Evolutionary conservation across 306 rosid species (phyloP).

Genomic region (Cucurbita ficifolia): DNA sequence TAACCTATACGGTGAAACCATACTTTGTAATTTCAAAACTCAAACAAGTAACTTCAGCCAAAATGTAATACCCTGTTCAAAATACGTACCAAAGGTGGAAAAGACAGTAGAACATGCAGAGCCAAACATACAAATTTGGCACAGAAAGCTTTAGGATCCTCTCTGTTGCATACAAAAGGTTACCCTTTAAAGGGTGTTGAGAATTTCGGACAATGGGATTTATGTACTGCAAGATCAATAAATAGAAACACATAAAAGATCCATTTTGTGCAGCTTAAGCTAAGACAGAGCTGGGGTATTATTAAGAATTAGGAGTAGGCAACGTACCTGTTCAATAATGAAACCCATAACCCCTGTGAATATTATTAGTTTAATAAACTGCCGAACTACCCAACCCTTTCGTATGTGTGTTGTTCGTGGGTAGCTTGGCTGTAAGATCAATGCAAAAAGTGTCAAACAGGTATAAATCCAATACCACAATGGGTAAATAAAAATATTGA

Average conservation of each 20-base stretch:
- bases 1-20: slow-evolving; percentile 50
- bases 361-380: slow-evolving; percentile 67
- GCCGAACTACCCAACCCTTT: slow-evolving; percentile 87
- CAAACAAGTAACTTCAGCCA: neutral
- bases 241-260: neutral
- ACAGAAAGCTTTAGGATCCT: slow-evolving; percentile 95
- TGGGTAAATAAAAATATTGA: neutral
- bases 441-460: slow-evolving; percentile 5
- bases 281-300: neutral
- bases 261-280: neutral
- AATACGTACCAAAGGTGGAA: slow-evolving; percentile 83
- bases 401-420: slow-evolving; percentile 67
- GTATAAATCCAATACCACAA: neutral
- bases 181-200: slow-evolving; percentile 87
- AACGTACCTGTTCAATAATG: slow-evolving; percentile 81
- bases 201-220: slow-evolving; percentile 87
- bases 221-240: slow-evolving; percentile 62
- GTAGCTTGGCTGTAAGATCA: slow-evolving; percentile 54
- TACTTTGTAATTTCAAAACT: slow-evolving; percentile 6
- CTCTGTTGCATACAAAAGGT: slow-evolving; percentile 70
- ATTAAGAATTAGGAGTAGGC: neutral
- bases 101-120: slow-evolving; percentile 98
- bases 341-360: slow-evolving; percentile 97
- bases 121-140: slow-evolving; percentile 96
- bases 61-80: neutral